phyloP scores from a whole-genome alignment of 2,329 filamentous ascomycete genomes.

The Colletotrichum karsti region DNA sequence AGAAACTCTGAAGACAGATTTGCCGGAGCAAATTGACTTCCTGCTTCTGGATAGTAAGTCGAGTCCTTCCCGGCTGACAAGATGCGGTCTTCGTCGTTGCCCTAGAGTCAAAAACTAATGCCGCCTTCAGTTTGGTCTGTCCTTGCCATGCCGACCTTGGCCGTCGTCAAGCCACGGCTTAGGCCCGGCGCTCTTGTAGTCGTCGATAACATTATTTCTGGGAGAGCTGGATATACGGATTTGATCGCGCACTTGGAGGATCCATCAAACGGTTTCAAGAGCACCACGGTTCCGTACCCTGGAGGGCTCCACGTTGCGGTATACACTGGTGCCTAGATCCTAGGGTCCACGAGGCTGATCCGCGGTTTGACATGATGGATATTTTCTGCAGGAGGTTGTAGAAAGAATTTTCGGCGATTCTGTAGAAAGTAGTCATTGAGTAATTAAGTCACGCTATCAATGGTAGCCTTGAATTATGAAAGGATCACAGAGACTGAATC shows the following conservation, averaged over 20 bases:
- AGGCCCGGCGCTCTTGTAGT: constrained; percentile 57
- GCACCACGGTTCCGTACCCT: constrained; percentile 39
- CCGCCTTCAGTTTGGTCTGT: constrained; percentile 59
- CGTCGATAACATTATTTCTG: constrained; percentile 55
- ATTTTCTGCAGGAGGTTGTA: too few relatives aligned
- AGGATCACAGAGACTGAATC: too few relatives aligned
- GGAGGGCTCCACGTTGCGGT: constrained; percentile 41
- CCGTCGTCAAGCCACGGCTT: constrained; percentile 53
- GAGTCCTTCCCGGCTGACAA: too few relatives aligned
- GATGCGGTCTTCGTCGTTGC: too few relatives aligned
- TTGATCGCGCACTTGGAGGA: constrained; percentile 54
- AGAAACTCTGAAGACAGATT: constrained; percentile 56
- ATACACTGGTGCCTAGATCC: constrained; percentile 19
- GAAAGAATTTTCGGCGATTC: too few relatives aligned
- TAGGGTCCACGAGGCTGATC: too few relatives aligned
- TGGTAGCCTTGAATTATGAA: too few relatives aligned
- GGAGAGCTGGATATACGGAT: constrained; percentile 52
- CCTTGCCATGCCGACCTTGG: constrained; percentile 60
- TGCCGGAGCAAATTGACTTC: constrained; percentile 62
- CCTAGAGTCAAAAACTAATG: background rate
- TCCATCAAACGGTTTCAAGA: constrained; percentile 57
- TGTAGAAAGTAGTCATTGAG: too few relatives aligned
- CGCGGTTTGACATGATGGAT: too few relatives aligned
- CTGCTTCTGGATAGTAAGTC: constrained; percentile 68
- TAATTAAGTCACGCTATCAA: too few relatives aligned